These are phyloP conservation scores for Trametes versicolor DNA, from an alignment of 1,284 basidiomycete genomes.

Conservation along the genomic window DNA sequence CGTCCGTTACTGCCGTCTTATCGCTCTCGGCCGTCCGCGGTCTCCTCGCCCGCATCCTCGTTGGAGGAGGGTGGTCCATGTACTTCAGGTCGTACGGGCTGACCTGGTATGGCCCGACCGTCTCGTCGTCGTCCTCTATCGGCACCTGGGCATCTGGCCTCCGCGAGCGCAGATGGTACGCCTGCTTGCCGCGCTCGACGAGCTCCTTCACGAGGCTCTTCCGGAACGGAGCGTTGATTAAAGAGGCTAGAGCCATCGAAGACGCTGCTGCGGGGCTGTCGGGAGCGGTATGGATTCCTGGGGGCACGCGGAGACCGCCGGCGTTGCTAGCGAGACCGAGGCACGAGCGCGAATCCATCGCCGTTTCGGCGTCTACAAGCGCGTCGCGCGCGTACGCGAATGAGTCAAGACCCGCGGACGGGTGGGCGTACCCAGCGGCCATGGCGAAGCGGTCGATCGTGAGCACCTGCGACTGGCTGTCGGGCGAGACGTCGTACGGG, in stretches of 20 bases:
- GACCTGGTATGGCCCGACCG: constrained; percentile 7
- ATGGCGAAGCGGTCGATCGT: constrained; percentile 46
- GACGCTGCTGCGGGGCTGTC: constrained; percentile 39
- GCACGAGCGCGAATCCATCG: constrained; percentile 45
- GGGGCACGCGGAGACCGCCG: constrained; percentile 31
- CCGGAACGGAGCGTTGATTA: constrained; percentile 29
- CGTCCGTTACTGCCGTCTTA: constrained; percentile 36
- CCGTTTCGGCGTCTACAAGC: constrained; percentile 42
- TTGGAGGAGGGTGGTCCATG: constrained; percentile 13
- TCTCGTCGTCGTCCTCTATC: not conserved
- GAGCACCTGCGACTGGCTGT: constrained; percentile 51
- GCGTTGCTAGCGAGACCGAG: constrained; percentile 24
- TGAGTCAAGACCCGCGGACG: constrained; percentile 30
- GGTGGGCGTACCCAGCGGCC: constrained; percentile 21
- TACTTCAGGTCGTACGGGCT: constrained; percentile 19
- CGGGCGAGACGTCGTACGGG: constrained; percentile 37
- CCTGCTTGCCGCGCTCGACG: constrained; percentile 24
- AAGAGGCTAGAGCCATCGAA: constrained; percentile 37
- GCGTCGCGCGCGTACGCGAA: constrained; percentile 40
- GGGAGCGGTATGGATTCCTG: constrained; percentile 31
- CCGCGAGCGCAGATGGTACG: constrained; percentile 20
- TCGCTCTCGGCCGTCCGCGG: constrained; percentile 18
- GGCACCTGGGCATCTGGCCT: constrained; percentile 18
- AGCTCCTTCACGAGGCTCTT: constrained; percentile 27
- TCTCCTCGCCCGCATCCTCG: constrained; percentile 14